phyloP scores from a whole-genome alignment of 2,329 filamentous ascomycete species.

The Fusarium nurragi region DNA sequence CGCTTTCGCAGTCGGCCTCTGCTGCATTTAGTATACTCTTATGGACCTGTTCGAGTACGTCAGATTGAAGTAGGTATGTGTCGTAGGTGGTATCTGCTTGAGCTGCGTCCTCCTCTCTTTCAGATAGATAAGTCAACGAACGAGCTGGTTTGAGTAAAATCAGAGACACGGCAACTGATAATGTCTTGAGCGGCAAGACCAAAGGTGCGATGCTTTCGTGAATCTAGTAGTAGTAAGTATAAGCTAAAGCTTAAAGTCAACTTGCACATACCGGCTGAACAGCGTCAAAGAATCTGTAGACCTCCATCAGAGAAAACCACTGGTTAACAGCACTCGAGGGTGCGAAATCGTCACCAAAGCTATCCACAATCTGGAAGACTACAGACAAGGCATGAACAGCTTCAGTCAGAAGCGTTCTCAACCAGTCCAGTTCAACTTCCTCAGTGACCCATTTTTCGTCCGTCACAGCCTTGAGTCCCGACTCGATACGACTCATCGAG shows the following conservation, averaged over 20 bases:
- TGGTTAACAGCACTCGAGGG: slow-evolving; percentile 67
- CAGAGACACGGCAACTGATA: slow-evolving; percentile 76
- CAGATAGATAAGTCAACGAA: slow-evolving; percentile 58
- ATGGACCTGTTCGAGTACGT: slow-evolving; percentile 77
- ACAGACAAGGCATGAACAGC: slow-evolving; percentile 78
- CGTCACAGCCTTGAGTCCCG: slow-evolving; percentile 60
- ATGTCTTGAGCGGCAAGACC: slow-evolving; percentile 71
- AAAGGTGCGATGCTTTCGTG: slow-evolving; percentile 59
- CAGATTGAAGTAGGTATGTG: slow-evolving; percentile 74
- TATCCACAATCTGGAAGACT: slow-evolving; percentile 75
- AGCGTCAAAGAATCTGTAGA: slow-evolving; percentile 74
- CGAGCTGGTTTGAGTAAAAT: slow-evolving; percentile 73
- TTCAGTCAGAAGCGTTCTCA: slow-evolving; percentile 72
- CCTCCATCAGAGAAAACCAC: slow-evolving; percentile 80
- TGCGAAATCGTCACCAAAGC: slow-evolving; percentile 63
- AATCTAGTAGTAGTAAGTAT: slow-evolving; percentile 44
- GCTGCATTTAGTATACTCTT: slow-evolving; percentile 72
- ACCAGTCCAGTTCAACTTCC: slow-evolving; percentile 67
- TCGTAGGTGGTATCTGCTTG: slow-evolving; percentile 52
- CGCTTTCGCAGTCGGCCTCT: slow-evolving; percentile 65
- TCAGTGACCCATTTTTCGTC: slow-evolving; percentile 62
- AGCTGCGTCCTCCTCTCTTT: slow-evolving; percentile 51
- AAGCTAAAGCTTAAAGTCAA: not conserved
- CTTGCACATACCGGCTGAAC: slow-evolving; percentile 55
- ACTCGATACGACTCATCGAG: slow-evolving; percentile 60